These are phyloP conservation scores for Aaosphaeria pasadenensis DNA, from an alignment of 2,329 filamentous ascomycete species.

Conservation along the genomic window DNA sequence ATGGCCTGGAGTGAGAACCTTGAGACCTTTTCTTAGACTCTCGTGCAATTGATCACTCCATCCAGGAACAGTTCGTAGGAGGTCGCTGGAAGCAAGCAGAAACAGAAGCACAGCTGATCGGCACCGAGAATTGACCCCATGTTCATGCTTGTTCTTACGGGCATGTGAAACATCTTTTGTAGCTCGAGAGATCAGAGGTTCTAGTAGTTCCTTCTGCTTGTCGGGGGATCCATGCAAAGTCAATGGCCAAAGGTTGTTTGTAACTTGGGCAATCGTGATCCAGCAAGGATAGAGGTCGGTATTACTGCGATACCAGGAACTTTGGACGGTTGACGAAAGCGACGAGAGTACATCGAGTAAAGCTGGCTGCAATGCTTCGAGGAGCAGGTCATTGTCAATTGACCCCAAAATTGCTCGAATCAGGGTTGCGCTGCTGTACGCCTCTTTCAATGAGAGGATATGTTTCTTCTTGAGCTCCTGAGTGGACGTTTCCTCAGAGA, in stretches of 20 bases:
- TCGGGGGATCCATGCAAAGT: constrained; percentile 22
- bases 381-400: constrained; percentile 19
- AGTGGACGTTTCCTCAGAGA: neutral
- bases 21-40: constrained; percentile 18
- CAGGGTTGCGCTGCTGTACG: constrained; percentile 26
- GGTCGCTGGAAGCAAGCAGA: constrained; percentile 22
- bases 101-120: constrained; percentile 25
- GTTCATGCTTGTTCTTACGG: constrained; percentile 5
- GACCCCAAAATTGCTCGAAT: constrained; percentile 25
- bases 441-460: constrained; percentile 4
- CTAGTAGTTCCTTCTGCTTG: constrained; percentile 19
- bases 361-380: constrained; percentile 16
- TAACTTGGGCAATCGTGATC: constrained; percentile 25
- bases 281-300: constrained; percentile 19
- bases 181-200: constrained; percentile 25
- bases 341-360: constrained; percentile 19
- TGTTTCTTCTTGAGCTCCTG: too few relatives aligned
- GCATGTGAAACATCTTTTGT: constrained; percentile 15
- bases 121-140: constrained; percentile 13
- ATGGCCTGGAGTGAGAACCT: constrained; percentile 12
- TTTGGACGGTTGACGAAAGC: constrained; percentile 18
- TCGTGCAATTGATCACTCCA: constrained; percentile 15
- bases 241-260: constrained; percentile 29
- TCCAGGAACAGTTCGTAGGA: constrained; percentile 19
- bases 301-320: constrained; percentile 14